Base-by-base conservation (phyloP, 1,284 basidiomycete genomes). In the Lignosus rhinocerotis region DNA sequence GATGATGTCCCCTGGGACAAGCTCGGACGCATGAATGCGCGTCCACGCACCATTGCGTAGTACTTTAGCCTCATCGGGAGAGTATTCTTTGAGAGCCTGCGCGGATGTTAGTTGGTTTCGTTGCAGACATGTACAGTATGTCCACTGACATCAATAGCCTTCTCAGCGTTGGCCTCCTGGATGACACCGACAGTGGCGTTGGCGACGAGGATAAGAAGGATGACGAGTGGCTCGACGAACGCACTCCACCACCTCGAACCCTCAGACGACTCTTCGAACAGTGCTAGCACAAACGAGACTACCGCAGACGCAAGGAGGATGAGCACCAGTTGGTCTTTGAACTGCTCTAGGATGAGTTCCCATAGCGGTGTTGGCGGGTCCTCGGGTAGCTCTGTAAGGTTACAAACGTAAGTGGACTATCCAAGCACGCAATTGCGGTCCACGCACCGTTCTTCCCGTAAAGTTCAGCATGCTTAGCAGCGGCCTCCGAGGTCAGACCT, bases 251-350 rank as follows among this genome's bases (percentile, higher is more conserved):
- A 83, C n/a, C 79, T 81, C 11, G 85, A 80, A 62, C 87, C 86
- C 17, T 84, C 81, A 1, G n/a, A n/a, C 14, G 81, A 77, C 45
- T 87, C 83, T 71, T 98, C 95, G 59, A 97, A 80, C 39, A 96
- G 75, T 9, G 95, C 95, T 33, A 98, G 81, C 11, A 94, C 78
- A 71, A 97, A 95, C 2, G 94, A 97, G 61, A 97, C 83, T 50
- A 92, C 86, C 14, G 95, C 95, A 6, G 94, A 96, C 2, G 84
- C 93, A 44, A 98, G 88, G 30, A 98, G 84, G 70, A 98, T 97
- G 61, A 98, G 86, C 21, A 96, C 95, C 25, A 98, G 86, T 75
- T 96, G 93, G 76, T 98, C 95, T 79, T 97, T 91, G 82, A 99
- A 99, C 77, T 99, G 96, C 67, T 96, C 95, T 19, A 99, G 82